These are phyloP conservation scores for Chiua virens DNA, from an alignment of 768 basidiomycete species.

Conservation along the genomic window DNA sequence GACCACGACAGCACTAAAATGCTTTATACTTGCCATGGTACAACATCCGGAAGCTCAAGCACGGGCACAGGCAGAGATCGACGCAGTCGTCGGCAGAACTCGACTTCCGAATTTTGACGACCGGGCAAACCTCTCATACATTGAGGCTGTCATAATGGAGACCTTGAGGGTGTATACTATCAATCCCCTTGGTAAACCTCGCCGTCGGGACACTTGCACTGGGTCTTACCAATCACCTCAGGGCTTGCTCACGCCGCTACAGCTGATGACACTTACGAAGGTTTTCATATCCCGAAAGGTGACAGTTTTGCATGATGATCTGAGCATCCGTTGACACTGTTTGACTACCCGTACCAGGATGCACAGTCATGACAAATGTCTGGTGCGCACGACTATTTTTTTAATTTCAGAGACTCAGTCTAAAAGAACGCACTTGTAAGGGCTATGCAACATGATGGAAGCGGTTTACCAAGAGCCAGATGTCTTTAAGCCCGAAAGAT, in stretches of 20 bases:
- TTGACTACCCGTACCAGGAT: no score
- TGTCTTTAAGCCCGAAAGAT: no score
- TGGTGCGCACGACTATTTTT: no score
- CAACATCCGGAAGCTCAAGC: conserved; percentile 28
- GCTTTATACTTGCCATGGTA: conserved; percentile 36
- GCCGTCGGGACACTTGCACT: background rate
- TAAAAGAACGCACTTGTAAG: no score
- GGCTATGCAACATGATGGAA: no score
- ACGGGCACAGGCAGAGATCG: conserved; percentile 30
- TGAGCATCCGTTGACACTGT: no score
- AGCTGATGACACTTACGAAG: background rate
- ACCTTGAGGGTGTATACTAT: conserved; percentile 26
- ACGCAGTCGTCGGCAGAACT: conserved; percentile 27
- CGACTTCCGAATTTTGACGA: conserved; percentile 29
- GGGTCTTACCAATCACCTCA: background rate
- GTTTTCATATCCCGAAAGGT: background rate
- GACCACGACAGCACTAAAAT: conserved; percentile 27
- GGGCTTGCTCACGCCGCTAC: conserved; percentile 4
- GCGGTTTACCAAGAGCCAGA: no score
- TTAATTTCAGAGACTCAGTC: no score
- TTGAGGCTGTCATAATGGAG: conserved; percentile 33
- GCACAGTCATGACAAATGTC: no score
- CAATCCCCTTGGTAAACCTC: conserved; percentile 22
- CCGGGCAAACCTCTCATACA: conserved; percentile 23
- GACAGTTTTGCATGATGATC: no score